Base-by-base conservation (phyloP, 2,329 filamentous ascomycete genomes). In the Drechslera avenae region DNA sequence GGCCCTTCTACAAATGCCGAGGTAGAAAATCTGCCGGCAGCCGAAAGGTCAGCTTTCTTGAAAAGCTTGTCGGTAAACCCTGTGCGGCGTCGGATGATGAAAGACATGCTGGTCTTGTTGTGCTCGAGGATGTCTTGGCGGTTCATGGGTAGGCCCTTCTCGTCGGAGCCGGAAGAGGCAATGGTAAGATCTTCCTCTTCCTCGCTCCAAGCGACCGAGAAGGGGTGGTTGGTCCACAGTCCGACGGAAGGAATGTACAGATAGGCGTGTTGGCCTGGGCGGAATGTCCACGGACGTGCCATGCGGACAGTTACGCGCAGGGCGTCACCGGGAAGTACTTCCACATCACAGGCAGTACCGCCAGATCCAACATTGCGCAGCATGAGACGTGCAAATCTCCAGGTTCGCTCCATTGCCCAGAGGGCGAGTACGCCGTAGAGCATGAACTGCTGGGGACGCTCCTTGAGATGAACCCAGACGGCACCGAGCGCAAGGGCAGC, bases 31-130 rank as follows among this genome's bases (percentile, higher is more conserved):
- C 80, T 79, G 26, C 77, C 78, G 18, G 75, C 73, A n/a, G 79
- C 77, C 16, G 79, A 74, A 23, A 76, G 74, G 50, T 80, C 78
- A 5, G 89, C 91, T 52, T 81, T 84, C 63, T 89, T 79, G 78
- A 85, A 95, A 2, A 97, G 84, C 63, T 86, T 86, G 65, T 90
- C 85, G 6, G 94, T 97, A 76, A 96, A 88, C 23, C 93, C 93
- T 0, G 88, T 92, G 53, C 94, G 89, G 21, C 91, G 90, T 55
- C 90, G 90, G 61, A 97, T 87, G 63, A 97, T 81, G 64, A 97
- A 90, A 0, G 89, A 91, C 52, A 96, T 84, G 16, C 79, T 83
- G 1, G 80, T 80, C 63, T 81, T 81, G 57, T 76, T 75, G 12
- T 76, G 64, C 28, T 74, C 74, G 42, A 81, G 74, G 10, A 83